Base-by-base conservation (phyloP, 176 grass and related monocot species). In the Dactylis glomerata region DNA sequence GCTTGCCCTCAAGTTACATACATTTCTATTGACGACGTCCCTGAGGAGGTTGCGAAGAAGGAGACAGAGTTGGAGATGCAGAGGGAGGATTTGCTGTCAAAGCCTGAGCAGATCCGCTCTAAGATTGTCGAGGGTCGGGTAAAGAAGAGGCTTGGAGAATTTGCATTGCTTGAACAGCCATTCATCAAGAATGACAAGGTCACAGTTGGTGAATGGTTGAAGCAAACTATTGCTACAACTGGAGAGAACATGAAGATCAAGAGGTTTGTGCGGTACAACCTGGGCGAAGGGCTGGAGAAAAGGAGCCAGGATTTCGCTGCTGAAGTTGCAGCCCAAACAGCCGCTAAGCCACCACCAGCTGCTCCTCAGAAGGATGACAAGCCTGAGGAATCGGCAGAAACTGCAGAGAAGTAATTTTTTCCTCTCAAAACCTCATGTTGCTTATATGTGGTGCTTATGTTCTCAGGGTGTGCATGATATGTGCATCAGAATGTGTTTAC, bases 121-220 rank as follows among this genome's bases (percentile, higher is more conserved):
- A 96, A 95, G 77, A 99, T 99, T 86, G 96, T 99, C 0, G 96
- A 99, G 87, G 93, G 96, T 1, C 77, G 96, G 78, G 94, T 99
- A 74, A 93, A 84, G 57, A 99, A 99, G 83, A 90, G 91, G 75
- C 91, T 96, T 66, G 96, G 94, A 85, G 96, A 96, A 88, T 96
- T 92, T 86, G 86, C 93, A 59, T 83, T 99, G 59, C 90, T 94
- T 75, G 93, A 99, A 45, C 96, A 99, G 80, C 93, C 96, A 83
- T 99, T 90, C 77, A 99, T 99, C 78, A 99, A 94, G 63, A 96
- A 94, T 87, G 96, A 99, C 79, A 99, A 96, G 84, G 73, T 99
- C 62, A 86, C 92, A 80, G 89, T 96, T 65, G 89, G 91, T 85
- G 96, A 99, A 76, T 92, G 88, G 84, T 76, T 99, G 33, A 99